phyloP scores from a whole-genome alignment of 345 rosid species.

The Eucalyptus marginata region DNA sequence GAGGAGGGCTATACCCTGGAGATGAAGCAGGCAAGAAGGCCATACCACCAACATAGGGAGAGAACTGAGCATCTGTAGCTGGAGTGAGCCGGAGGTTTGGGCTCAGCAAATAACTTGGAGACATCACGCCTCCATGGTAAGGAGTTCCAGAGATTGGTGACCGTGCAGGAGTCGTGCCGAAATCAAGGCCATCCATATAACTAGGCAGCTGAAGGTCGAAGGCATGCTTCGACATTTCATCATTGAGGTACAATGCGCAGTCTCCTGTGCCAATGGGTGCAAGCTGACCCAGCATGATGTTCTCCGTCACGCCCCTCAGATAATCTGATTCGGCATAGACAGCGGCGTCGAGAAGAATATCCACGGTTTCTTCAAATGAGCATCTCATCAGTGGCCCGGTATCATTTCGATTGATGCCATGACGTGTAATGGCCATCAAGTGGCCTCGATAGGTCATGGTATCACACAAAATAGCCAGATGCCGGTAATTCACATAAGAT shows the following conservation, averaged over 20 bases:
- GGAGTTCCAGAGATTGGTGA: constrained; percentile 89
- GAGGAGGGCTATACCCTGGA: constrained; percentile 72
- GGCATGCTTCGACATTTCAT: constrained; percentile 93
- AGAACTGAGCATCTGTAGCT: constrained; percentile 67
- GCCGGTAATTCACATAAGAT: constrained; percentile 90
- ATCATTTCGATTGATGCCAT: constrained; percentile 92
- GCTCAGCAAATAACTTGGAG: constrained; percentile 55
- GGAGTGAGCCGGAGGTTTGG: constrained; percentile 81
- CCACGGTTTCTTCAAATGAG: constrained; percentile 97
- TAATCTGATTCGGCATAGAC: constrained; percentile 84
- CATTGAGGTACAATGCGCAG: constrained; percentile 79
- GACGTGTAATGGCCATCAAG: constrained; percentile 97
- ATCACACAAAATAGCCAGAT: constrained; percentile 92
- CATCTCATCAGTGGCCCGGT: constrained; percentile 99
- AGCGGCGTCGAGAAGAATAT: constrained; percentile 96
- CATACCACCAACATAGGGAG: constrained; percentile 87
- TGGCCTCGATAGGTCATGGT: constrained; percentile 99
- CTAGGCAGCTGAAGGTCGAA: constrained; percentile 96
- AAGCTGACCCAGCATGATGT: constrained; percentile 94
- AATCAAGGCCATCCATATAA: constrained; percentile 82
- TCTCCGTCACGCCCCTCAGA: constrained; percentile 87
- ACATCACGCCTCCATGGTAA: constrained; percentile 89
- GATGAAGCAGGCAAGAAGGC: constrained; percentile 79
- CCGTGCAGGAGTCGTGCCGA: constrained; percentile 84
- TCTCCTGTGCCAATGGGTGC: constrained; percentile 96